These are phyloP conservation scores for Ophiostoma quercus DNA, from an alignment of 2,329 filamentous ascomycete species.

Conservation along the genomic window DNA sequence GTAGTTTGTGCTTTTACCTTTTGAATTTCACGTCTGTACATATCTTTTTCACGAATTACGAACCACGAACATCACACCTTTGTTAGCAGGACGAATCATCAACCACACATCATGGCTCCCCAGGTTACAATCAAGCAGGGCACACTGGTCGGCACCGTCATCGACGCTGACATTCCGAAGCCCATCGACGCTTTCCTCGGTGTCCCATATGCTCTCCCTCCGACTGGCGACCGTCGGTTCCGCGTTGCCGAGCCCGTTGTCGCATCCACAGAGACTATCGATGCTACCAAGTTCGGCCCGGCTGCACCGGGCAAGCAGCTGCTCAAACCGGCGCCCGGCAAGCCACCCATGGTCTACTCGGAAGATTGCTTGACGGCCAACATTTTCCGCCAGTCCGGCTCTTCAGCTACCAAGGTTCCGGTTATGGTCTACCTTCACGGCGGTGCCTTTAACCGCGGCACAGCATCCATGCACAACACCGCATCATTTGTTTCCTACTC, in stretches of 20 bases:
- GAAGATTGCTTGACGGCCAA: slow-evolving; percentile 16
- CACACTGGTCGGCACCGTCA: slow-evolving; percentile 9
- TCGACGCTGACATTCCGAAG: neutral
- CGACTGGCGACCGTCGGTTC: slow-evolving; percentile 11
- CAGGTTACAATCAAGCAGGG: slow-evolving; percentile 13
- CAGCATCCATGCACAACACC: slow-evolving; percentile 30
- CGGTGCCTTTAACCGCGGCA: slow-evolving; percentile 14
- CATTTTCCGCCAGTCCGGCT: neutral
- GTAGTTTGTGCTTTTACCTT: neutral
- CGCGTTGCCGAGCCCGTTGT: neutral
- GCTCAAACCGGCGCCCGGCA: neutral
- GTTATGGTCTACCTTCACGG: slow-evolving; percentile 17
- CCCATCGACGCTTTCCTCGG: slow-evolving; percentile 15
- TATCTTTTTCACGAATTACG: neutral
- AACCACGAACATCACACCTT: neutral
- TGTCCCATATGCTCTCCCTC: slow-evolving; percentile 5
- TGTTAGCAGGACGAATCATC: neutral
- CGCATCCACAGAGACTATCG: slow-evolving; percentile 5
- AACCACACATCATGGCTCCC: neutral
- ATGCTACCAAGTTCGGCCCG: neutral
- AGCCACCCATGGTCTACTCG: slow-evolving; percentile 13
- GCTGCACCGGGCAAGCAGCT: slow-evolving; percentile 4
- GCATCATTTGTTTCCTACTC: slow-evolving; percentile 49
- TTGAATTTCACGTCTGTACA: neutral
- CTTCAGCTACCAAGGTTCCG: slow-evolving; percentile 8